Evolutionary conservation across 2,329 filamentous ascomycete species (phyloP), one percentile per base, ranked within the genome.

Genomic region (Beauveria varroae): DNA sequence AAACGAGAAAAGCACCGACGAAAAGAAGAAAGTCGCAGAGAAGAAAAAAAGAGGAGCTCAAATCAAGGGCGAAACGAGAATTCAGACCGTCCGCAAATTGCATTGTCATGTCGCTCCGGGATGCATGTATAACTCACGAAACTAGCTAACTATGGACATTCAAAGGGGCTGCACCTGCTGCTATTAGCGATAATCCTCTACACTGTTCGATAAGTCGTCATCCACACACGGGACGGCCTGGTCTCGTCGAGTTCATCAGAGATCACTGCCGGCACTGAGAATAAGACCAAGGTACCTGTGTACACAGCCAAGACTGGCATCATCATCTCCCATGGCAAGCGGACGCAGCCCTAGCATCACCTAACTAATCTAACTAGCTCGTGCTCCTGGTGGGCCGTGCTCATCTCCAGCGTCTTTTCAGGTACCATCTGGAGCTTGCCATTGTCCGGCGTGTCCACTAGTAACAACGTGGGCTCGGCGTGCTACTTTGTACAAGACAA

Each of bases 401-500:
- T 57, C 57, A 59, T 59, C 57, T 52, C 47, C 56, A 50, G 43
- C 47, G 46, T 43, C 24, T 59, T 59, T 51, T 41, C 49, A 52
- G 57, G 24, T 52, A 44, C 47, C 57, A 59, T 50, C 41, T 47
- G 7, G 53, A 14, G 37, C 30, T 55, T 20, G 51, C 51, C 43
- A 43, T 28, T 54, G 50, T 54, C 51, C 34, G 22, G 22, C 51
- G 9, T 53, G n/a, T 53, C 43, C 7, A 18, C 12, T 44, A 16
- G 55, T 34, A 34, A 34, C 12, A 37, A 37, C 34, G 12, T 37
- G 34, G 34, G 34, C 34, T 37, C 14, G 10, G 34, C 34, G 34
- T 37, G 34, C 28, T 30, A 30, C 34, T 37, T 37, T 37, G 34
- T 37, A 16, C 34, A 6, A 58, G 56, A 52, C 46, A 52, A 51